A percentile compares a stretch with the other conserved stretches of the same genome.
These are phyloP conservation scores for Microcera coccophila DNA, from an alignment of 2,329 filamentous ascomycete species.

Conservation along the genomic window DNA sequence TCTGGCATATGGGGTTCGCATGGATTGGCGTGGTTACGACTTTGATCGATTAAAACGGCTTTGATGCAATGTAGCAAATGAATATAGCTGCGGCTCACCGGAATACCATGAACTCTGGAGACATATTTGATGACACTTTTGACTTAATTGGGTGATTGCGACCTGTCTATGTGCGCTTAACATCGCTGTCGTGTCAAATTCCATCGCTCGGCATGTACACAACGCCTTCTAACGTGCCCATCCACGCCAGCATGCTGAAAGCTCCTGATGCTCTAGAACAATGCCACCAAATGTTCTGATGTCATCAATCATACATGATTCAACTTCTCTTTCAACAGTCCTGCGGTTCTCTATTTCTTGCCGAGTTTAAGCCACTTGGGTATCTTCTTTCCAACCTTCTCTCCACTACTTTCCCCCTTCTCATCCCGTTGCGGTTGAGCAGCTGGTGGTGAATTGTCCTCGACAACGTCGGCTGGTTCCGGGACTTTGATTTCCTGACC, in stretches of 20 bases:
- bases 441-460: slow-evolving; percentile 29
- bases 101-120: slow-evolving; percentile 35
- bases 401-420: slow-evolving; percentile 36
- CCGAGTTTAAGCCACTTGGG: slow-evolving; percentile 73
- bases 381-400: slow-evolving; percentile 67
- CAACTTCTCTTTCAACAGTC: too few species aligned
- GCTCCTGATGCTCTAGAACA: too few species aligned
- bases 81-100: slow-evolving; percentile 32
- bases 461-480: slow-evolving; percentile 45
- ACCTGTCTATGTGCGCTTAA: not conserved
- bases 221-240: slow-evolving; percentile 6
- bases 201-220: not conserved
- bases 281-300: too few species aligned
- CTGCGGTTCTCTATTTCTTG: slow-evolving; percentile 58
- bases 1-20: slow-evolving; percentile 30
- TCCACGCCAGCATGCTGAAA: too few species aligned
- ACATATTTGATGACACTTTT: slow-evolving; percentile 23
- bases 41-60: slow-evolving; percentile 31
- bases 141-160: not conserved
- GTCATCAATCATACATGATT: too few species aligned
- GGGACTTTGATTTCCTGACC: slow-evolving; percentile 66
- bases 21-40: slow-evolving; percentile 37
- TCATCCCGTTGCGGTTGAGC: slow-evolving; percentile 28
- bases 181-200: not conserved
- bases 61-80: slow-evolving; percentile 31